Evolutionary conservation across 1,139 yeast genomes (phyloP), one percentile per base, ranked within the genome.

Genomic region (Nakaseomyces kungkrabaensis): DNA sequence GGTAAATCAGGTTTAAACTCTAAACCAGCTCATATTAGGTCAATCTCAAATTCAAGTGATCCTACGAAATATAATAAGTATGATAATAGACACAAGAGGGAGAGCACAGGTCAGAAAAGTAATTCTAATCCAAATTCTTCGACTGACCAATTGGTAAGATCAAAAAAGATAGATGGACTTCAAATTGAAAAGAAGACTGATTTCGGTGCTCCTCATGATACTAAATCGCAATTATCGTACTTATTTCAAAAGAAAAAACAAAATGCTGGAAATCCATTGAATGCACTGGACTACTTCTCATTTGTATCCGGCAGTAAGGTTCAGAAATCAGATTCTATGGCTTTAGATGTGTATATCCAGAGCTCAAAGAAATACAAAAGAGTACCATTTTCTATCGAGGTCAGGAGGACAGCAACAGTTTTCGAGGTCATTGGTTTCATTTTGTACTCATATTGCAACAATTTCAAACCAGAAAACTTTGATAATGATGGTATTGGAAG

Each of bases 391-490:
- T 61, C 63, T 4, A 54, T 79, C 3, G 62, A 65, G 13, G 69
- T 81, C 0, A 69, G 74, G 52, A 73, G 74, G 46, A 70, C 72
- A 9, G 75, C 78, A 0, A 68, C 76, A 0, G 75, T 83, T 0
- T 76, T 77, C 42, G 90, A 84, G 56, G 74, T 79, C 17, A 81
- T 85, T 54, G 92, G 92, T 0, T 82, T 63, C 56, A 70, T 79
- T 5, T 65, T 84, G 33, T 69, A 73, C 43, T 65, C 67, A 6
- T 61, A 61, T 47, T 50, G 61, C 4, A 58, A 59, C 4, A 49
- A 55, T 22, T 48, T 42, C 17, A 61, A 60, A 44, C 62, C 66
- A 4, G 55, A 54, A 1, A 47, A 54, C 37, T 48, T 56, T 31
- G 56, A 53, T 36, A 36, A 50, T 6, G 64, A 55, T 55, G 52